Evolutionary conservation across 2,329 filamentous ascomycete species (phyloP), one percentile per base, ranked within the genome.

Genomic region (Tothia fuscella): DNA sequence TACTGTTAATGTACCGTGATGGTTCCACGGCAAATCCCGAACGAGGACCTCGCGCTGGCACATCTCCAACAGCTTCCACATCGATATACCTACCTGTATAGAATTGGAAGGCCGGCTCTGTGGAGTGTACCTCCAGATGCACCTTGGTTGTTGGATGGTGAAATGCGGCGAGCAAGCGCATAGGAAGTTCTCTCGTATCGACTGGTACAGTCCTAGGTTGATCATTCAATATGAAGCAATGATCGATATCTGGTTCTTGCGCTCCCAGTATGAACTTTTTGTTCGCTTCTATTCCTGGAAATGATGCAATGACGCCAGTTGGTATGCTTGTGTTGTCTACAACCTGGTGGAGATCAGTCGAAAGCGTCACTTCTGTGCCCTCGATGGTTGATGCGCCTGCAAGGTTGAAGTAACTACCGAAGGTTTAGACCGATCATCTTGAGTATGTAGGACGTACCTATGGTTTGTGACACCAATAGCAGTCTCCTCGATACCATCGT

Each of bases 101-200:
- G 65, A 95, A 93, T 61, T 96, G 89, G 70, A 95, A 96, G 0
- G 86, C 84, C 0, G 91, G 91, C 67, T 96, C 89, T 0, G 89
- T 96, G 66, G 84, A 91, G 54, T 78, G 68, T 5, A 94, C 81
- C 61, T 95, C 84, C 38, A 96, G 76, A 57, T 93, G 81, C 50
- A 95, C 71, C 48, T 77, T 76, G 21, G 78, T 81, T 38, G 67
- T 68, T 5, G 85, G 76, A 59, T 95, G 85, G 59, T 73, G 74
- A 45, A 91, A 82, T 19, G 74, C 67, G 34, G 84, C 75, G 34
- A 89, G 74, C 45, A 73, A 76, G 44, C 68, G 71, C 29, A 94
- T 67, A 1, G 82, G 74, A 43, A 64, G 59, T 2, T 55, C 55
- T 29, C 71, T 65, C 1, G 70, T 73, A 50, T 75, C 71, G 22